Evolutionary conservation across 352 stramenopile species (phyloP), one percentile per base, ranked within the genome.

Genomic region (Pythium guiyangense): DNA sequence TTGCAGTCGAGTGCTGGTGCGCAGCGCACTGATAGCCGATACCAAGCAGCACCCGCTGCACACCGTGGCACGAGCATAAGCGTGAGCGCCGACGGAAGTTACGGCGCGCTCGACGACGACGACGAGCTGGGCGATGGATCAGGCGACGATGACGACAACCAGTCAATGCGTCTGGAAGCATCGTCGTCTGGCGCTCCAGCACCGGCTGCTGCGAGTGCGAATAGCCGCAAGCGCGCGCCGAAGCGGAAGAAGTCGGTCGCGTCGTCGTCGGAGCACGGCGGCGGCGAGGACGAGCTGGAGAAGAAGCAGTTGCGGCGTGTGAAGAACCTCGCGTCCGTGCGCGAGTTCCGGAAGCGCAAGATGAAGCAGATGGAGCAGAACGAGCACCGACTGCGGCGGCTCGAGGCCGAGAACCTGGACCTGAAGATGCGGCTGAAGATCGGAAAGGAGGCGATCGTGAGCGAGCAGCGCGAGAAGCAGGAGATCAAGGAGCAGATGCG

Each of bases 351-450:
- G 47, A 89, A 90, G 65, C 79, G 81, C 50, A 87, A 87, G 53
- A 82, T 79, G 63, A 82, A 87, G 64, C 75, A 87, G 51, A 67
- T 86, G 31, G 76, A 90, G 47, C 68, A 88, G 57, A 92, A 88
- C 59, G 81, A 89, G 53, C 59, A 66, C 29, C 73, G 68, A 17
- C 63, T 92, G 50, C 71, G 71, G 31, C 77, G 74, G 31, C 65
- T 92, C 6, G 81, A 92, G 52, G 73, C 78, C 6, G 81, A 92
- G 54, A 90, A 92, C 57, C 72, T 90, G 60, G 79, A 90, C 47
- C 60, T 92, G 46, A 88, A 88, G 51, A 88, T 92, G 77, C 81
- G 75, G 0, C 64, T 92, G 39, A 88, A 90, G 67, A 90, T 92
- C 43, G 81, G 81, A 37, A 92, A 90, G 52, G 79, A 92, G 62